phyloP scores from a whole-genome alignment of 176 grass and related monocot species.

The Musa acuminata region DNA sequence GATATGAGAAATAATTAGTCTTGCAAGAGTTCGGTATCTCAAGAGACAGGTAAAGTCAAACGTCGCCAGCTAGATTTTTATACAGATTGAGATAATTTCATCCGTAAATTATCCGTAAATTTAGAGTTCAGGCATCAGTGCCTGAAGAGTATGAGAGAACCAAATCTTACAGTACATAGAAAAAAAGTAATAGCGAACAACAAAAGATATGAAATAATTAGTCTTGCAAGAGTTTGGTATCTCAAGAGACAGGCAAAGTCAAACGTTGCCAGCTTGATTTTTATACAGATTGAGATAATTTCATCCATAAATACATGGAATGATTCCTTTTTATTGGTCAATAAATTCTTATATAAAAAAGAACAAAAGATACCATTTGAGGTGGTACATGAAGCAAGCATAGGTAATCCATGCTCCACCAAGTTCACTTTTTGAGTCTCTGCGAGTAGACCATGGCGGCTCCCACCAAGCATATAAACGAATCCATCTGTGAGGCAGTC shows the following conservation, averaged over 20 bases:
- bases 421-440: constrained; percentile 13
- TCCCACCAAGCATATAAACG: constrained; percentile 73
- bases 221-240: too few species aligned
- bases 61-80: background rate
- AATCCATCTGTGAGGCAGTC: constrained; percentile 33
- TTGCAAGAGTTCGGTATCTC: too few species aligned
- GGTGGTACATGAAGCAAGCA: constrained; percentile 23
- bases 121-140: too few species aligned
- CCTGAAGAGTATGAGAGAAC: background rate
- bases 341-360: background rate
- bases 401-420: constrained; percentile 16
- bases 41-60: background rate
- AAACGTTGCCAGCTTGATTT: background rate
- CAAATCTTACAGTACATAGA: background rate
- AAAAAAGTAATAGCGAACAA: background rate
- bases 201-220: too few species aligned
- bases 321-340: background rate
- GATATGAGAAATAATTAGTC: too few species aligned
- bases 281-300: background rate
- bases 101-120: too few species aligned
- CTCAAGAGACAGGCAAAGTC: background rate
- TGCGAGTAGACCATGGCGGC: constrained; percentile 41
- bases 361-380: constrained; percentile 29
- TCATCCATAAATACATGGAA: background rate
- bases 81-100: background rate